A percentile compares a stretch with the other conserved stretches of the same genome.
Conservation (phyloP, 345 rosid species). For the Eucalyptus globulus region DNA sequence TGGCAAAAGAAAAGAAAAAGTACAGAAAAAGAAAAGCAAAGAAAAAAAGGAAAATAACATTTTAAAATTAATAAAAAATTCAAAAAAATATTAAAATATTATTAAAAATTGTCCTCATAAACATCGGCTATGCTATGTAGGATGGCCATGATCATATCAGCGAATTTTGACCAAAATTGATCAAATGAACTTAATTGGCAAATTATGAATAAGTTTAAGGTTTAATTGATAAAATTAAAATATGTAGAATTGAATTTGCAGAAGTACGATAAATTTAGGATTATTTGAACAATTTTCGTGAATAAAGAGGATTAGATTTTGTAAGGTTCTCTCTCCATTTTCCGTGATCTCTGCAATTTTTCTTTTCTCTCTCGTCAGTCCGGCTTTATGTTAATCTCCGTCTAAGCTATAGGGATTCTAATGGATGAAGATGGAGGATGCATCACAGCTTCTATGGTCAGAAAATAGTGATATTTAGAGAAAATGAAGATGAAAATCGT, state of each 20-base stretch:
- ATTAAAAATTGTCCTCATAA: accelerated
- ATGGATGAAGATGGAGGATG: background rate
- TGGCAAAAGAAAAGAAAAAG: background rate
- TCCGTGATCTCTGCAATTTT: background rate
- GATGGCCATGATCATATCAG: too few relatives aligned
- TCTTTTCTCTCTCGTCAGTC: background rate
- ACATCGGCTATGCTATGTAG: accelerated
- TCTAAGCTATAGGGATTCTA: background rate
- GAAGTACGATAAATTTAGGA: accelerated
- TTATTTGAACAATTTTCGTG: background rate
- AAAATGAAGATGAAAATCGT: background rate
- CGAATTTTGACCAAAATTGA: too few relatives aligned
- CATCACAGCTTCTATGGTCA: background rate
- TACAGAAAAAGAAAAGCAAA: background rate
- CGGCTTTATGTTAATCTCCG: background rate
- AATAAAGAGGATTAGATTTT: background rate
- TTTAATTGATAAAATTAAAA: too few relatives aligned
- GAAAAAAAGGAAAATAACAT: too few relatives aligned
- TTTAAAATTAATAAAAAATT: too few relatives aligned
- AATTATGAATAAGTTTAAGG: too few relatives aligned
- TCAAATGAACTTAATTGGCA: too few relatives aligned
- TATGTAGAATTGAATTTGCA: accelerated
- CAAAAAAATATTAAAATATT: too few relatives aligned
- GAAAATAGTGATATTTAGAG: background rate
- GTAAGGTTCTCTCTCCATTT: background rate